Evolutionary conservation across 2,329 filamentous ascomycete species (phyloP), one percentile per base, ranked within the genome.

Genomic region (Pleochaeta shiraiana): DNA sequence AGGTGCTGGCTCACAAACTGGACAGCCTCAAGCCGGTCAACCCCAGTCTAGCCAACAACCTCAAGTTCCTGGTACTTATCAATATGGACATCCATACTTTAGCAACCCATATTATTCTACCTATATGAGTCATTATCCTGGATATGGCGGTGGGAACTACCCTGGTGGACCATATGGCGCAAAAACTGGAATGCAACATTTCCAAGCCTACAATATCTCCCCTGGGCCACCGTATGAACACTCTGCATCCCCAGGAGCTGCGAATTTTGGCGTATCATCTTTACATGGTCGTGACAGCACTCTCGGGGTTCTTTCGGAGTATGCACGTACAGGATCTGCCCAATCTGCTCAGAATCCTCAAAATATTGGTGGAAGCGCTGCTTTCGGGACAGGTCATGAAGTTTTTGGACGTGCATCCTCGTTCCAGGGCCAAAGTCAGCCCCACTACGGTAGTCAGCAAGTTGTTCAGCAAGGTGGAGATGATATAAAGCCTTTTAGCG

Each of bases 71-170:
- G 73, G 76, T 67, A 74, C 74, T 63, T 82, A 81, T 70, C 77
- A 78, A 47, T 79, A 78, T 70, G 78, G 74, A 69, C 81, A 83
- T 69, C 81, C 81, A 1, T 85, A 85, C 74, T 84, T 80, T 70
- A 77, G 75, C 68, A 83, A 79, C 73, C 82, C 82, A 1, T 85
- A 83, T 73, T 86, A 86, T 70, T 77, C 79, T 66, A 78, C 81
- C 65, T 85, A 84, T 70, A 76, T 79, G 75, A 81, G 79, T 66
- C 76, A 78, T 66, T 77, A 77, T 69, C 79, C 80, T 45, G 73
- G 74, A 65, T 74, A 75, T 67, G 73, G 72, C 60, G 70, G 69
- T 28, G 73, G 71, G 34, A 72, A 72, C 65, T 74, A 74, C 61
- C 72, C 75, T 74, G 70, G 65, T 28, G 71, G 66, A 57, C 72